Conservation (phyloP, 106 monocot genomes). For the Phalaenopsis aphrodite region DNA sequence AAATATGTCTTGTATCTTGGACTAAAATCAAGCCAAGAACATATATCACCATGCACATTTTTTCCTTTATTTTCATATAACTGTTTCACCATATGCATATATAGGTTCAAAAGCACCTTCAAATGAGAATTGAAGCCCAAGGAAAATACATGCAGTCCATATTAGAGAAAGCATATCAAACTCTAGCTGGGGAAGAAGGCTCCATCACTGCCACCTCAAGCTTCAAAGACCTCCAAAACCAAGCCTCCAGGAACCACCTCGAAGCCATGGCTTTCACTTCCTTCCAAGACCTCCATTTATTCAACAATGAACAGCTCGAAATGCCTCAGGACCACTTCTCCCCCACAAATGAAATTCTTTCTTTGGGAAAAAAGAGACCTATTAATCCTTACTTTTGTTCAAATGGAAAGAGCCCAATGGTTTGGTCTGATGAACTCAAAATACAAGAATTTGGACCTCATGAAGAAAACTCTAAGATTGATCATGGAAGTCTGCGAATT, state of each 20-base stretch:
- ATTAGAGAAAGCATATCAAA: slow-evolving; percentile 68
- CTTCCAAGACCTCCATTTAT: slow-evolving; percentile 70
- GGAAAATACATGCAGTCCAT: slow-evolving; percentile 87
- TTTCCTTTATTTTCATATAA: no score
- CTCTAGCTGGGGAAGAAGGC: slow-evolving; percentile 37
- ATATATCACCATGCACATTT: no score
- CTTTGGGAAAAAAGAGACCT: slow-evolving; percentile 37
- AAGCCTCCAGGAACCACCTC: slow-evolving; percentile 8
- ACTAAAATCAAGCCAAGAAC: no score
- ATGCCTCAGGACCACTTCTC: slow-evolving; percentile 20
- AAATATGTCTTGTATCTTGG: no score
- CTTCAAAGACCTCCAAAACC: slow-evolving; percentile 19
- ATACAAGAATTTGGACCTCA: slow-evolving; percentile 24
- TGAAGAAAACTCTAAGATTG: slow-evolving; percentile 12
- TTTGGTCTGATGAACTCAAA: slow-evolving; percentile 43
- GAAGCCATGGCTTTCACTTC: slow-evolving; percentile 52
- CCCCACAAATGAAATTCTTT: slow-evolving; percentile 14
- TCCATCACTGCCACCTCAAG: slow-evolving; percentile 19
- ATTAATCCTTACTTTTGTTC: slow-evolving; percentile 9
- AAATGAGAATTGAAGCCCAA: slow-evolving; percentile 81
- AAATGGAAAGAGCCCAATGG: slow-evolving; percentile 45
- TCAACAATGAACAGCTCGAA: slow-evolving; percentile 37
- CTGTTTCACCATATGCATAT: background rate
- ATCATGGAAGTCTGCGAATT: slow-evolving; percentile 11
- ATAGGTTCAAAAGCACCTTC: slow-evolving; percentile 81